These are phyloP conservation scores for Lasiodiplodia hormozganensis DNA, from an alignment of 2,329 filamentous ascomycete species.

Conservation along the genomic window DNA sequence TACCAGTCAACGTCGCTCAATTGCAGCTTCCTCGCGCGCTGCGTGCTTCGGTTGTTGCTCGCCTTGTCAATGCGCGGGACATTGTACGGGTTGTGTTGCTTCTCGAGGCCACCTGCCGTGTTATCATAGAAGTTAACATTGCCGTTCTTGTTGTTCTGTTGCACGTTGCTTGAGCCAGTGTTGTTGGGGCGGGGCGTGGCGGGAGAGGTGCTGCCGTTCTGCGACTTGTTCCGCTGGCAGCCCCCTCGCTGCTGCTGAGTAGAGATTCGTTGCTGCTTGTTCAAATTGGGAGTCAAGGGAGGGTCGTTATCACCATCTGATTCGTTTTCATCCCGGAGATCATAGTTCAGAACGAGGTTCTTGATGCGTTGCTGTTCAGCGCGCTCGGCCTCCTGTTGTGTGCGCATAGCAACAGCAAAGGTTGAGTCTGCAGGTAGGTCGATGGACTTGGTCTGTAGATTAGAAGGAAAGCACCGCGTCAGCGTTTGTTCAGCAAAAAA, in stretches of 20 bases:
- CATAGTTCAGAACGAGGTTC: conserved; percentile 94
- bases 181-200: not conserved
- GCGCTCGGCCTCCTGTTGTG: conserved; percentile 90
- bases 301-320: conserved; percentile 68
- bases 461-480: not conserved
- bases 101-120: conserved; percentile 46
- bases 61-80: conserved; percentile 62
- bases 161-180: conserved; percentile 38
- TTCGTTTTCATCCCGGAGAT: conserved; percentile 82
- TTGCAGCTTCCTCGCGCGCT: conserved; percentile 88
- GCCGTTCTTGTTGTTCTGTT: conserved; percentile 44
- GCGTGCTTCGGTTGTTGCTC: conserved; percentile 71
- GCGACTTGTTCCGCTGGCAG: not conserved
- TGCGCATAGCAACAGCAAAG: conserved; percentile 95
- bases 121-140: conserved; percentile 37
- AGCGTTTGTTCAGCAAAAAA: conserved; percentile 27
- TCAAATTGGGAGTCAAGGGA: conserved; percentile 31
- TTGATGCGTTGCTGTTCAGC: conserved; percentile 99
- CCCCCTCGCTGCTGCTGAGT: conserved; percentile 47
- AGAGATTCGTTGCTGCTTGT: conserved; percentile 39
- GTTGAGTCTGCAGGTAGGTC: conserved; percentile 89
- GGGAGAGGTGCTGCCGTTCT: not conserved
- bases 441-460: conserved; percentile 79
- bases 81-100: conserved; percentile 51
- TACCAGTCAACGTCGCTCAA: conserved; percentile 99